Base-by-base conservation (phyloP, 1,284 basidiomycete species). In the Ceratobasidium sp. region DNA sequence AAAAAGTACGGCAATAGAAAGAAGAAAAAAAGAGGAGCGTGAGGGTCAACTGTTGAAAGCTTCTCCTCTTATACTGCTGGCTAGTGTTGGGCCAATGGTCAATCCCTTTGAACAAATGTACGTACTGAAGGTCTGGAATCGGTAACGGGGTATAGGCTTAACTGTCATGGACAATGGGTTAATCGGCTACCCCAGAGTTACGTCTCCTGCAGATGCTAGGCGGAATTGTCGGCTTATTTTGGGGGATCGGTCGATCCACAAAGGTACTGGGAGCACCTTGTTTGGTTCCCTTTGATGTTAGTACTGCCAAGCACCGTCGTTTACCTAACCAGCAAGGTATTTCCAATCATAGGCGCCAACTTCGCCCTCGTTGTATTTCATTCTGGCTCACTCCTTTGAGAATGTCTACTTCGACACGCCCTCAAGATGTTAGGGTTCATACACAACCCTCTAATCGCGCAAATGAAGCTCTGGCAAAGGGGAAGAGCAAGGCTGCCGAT, bases 341-440 rank as follows among this genome's bases (percentile, higher is more conserved):
- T 62, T 62, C 20, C 45, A 47, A 47, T 20, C 7, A 6, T 47
- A 47, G 22, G 45, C 45, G 58, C 45, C 43, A 49, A 49, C 31
- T 32, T 20, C 58, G 32, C 40, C 38, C 7, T 22, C 38, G 38
- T 40, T 22, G 20, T 42, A 58, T 40, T 50, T 50, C 27, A 62
- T n/a, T 25, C 34, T 22, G 4, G 32, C 58, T 31, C n/a, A 62
- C n/a, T 47, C 45, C 45, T 47, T 47, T 47, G 45, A 62, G 27
- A 31, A 53, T 67, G 62, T 54, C 62, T 67, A 50, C 40, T 38
- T 35, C 62, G 22, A 53, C 62, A 29, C 32, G 50, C 25, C 42
- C 62, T 67, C 62, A 50, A 67, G 62, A 67, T 20, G 62, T 50
- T 54, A 67, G 62, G 50, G 50, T 67, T 40, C 62, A 67, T 22